Evolutionary conservation across 306 rosid genomes (phyloP).

Genomic region (Mimosa pudica): DNA sequence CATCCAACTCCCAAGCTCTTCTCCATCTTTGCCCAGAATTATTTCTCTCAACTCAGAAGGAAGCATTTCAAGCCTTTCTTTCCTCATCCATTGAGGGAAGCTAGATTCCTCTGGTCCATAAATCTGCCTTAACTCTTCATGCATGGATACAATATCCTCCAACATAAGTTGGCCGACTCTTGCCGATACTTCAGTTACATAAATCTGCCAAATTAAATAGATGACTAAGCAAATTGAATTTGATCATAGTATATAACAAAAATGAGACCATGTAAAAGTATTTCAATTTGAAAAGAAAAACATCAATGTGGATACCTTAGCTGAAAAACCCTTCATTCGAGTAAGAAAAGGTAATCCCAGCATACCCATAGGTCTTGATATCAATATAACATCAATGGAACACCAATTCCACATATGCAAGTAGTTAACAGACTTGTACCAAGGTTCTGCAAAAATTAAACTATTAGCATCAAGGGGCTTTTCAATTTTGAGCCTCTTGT

Average conservation of each 20-base stretch:
- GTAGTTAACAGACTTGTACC: conserved; percentile 70
- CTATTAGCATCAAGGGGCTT: conserved; percentile 49
- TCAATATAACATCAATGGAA: conserved; percentile 69
- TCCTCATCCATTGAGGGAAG: conserved; percentile 69
- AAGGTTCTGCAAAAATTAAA: conserved; percentile 69
- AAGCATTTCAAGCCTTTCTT: conserved; percentile 64
- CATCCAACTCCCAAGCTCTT: conserved; percentile 71
- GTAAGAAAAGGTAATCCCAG: conserved; percentile 83
- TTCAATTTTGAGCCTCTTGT: conserved; percentile 53
- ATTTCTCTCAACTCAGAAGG: conserved; percentile 61
- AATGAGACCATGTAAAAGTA: not conserved
- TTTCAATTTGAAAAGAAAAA: conserved; percentile 7
- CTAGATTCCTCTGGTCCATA: conserved; percentile 62
- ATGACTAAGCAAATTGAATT: conserved; percentile 27
- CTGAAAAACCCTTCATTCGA: conserved; percentile 70
- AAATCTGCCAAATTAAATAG: conserved; percentile 57
- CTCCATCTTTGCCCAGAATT: conserved; percentile 70
- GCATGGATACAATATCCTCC: conserved; percentile 89
- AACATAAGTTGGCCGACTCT: conserved; percentile 83
- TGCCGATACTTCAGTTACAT: conserved; percentile 72
- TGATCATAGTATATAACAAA: conserved; percentile 2
- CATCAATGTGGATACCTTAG: conserved; percentile 55
- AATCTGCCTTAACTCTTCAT: conserved; percentile 72
- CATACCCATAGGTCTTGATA: conserved; percentile 90
- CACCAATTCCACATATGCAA: conserved; percentile 68